Evolutionary conservation across 208 protist species (phyloP), one percentile per base, ranked within the genome.

Genomic region (Wallacemonas collosoma): DNA sequence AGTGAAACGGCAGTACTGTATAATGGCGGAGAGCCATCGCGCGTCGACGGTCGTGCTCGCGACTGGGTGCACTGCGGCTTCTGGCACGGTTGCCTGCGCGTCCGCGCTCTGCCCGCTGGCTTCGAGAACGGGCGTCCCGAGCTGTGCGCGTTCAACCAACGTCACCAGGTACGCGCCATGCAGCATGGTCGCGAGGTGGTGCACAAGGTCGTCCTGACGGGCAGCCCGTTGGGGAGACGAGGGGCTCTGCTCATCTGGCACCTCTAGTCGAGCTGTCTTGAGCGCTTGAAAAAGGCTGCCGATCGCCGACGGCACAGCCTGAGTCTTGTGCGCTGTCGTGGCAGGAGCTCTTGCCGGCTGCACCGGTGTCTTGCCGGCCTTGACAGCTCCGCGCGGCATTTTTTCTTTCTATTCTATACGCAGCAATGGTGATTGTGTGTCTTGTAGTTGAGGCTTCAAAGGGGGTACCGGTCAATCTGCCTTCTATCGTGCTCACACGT

Each of bases 151-250:
- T 67, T 84, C 78, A 0, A 83, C 82, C 54, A 89, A 80, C 3
- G 88, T 89, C n/a, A 96, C 77, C 3, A 94, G 76, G 54, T 82
- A 89, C 53, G 82, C 72, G 71, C 79, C 81, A 71, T 94, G 92
- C 40, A 93, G 56, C 54, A 90, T 71, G 14, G 72, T 75, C 9
- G 91, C 80, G 17, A 95, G 72, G 41, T 79, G 80, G 4, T 74
- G 44, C 50, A 72, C 64, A 55, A 87, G 48, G 36, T 54, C 35
- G 3, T 69, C 51, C 6, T 57, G 43, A 15, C 14, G 60, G 3
- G 60, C 40, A 35, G 2, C 5, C 7, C 36, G 39, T 9, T 8
- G 41, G 3, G 60, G 4, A 14, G n/a, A 51, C 12, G 56, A 14
- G 7, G 56, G 3, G 5, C 36, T 9, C 9, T 62, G 36, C 17